Evolutionary conservation across 768 basidiomycete genomes (phyloP), one percentile per base, ranked within the genome.

Genomic region (Leccinum subgranulosum): DNA sequence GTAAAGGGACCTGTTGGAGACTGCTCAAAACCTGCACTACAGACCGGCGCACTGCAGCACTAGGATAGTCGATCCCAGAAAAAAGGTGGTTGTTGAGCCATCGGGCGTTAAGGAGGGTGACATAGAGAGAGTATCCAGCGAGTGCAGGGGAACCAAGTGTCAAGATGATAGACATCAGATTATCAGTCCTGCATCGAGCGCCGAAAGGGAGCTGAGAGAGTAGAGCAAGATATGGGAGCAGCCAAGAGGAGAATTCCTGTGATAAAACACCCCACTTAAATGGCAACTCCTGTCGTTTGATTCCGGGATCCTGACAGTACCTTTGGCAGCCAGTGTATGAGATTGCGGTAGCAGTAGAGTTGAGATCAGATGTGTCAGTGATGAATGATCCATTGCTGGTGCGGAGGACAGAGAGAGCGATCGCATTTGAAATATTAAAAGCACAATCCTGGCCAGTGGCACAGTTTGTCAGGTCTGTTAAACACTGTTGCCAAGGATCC

Each of bases 171-270:
- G 78, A 75, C 59, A 73, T 68, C 27, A 80, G 63, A 51, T 81
- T 79, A 25, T 78, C 77, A 15, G 70, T 59, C 25, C 64, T 73
- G 52, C 73, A 71, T 12, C 58, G 67, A 28, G 75, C 71, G 6
- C 79, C 79, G 27, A 79, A 82, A 0, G 80, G 81, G 17, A 82
- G 74, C 49, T 80, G 79, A 0, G 79, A 79, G 19, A 81, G 66
- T 6, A 81, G 59, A 0, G 80, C 78, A 10, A 82, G 72, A 72
- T 77, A 80, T 9, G 81, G 81, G 5, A 82, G 55, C 1, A 82
- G 66, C 81, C 80, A 82, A 0, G 77, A 60, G 11, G 72, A 69
- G 59, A 76, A 79, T 47, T 77, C 68, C 49, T 77, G 76, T 0
- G 70, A 49, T 46, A 69, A 71, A 3, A 19, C 17, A 1, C 31